Percentiles rank a stretch among this genome's conserved stretches.
These are phyloP conservation scores for Pestalotiopsis fici DNA, from an alignment of 2,329 filamentous ascomycete genomes.

Conservation along the genomic window DNA sequence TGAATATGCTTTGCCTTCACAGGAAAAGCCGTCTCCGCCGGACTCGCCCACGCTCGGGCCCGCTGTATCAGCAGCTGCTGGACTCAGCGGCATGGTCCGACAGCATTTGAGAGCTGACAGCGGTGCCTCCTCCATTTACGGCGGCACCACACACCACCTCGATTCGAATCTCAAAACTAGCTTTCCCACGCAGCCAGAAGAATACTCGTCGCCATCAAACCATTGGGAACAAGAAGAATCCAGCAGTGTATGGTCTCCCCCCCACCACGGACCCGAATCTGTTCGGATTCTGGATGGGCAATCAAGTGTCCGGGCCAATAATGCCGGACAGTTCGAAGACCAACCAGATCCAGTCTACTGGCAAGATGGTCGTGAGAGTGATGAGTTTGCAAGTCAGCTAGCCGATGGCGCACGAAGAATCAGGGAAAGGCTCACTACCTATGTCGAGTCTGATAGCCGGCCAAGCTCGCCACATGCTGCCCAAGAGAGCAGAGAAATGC, in stretches of 20 bases:
- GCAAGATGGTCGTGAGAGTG: slow-evolving; percentile 35
- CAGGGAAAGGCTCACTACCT: slow-evolving; percentile 71
- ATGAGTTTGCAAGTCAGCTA: slow-evolving; percentile 74
- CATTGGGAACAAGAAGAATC: slow-evolving; percentile 44
- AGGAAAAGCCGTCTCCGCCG: slow-evolving; percentile 31
- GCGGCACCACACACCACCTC: slow-evolving; percentile 40
- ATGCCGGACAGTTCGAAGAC: background rate
- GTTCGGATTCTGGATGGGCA: background rate
- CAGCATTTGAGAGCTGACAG: slow-evolving; percentile 84
- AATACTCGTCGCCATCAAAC: slow-evolving; percentile 36
- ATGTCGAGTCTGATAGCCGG: slow-evolving; percentile 62
- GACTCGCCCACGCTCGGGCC: slow-evolving; percentile 84
- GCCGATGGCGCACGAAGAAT: slow-evolving; percentile 71
- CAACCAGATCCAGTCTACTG: background rate
- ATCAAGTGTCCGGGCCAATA: background rate
- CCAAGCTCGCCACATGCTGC: slow-evolving; percentile 41
- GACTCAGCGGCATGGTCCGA: slow-evolving; percentile 78
- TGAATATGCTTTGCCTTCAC: slow-evolving; percentile 16
- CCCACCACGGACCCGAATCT: background rate
- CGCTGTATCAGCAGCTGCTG: slow-evolving; percentile 41
- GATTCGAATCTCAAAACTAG: slow-evolving; percentile 37
- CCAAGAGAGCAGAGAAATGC: slow-evolving; percentile 29
- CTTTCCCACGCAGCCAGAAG: slow-evolving; percentile 35
- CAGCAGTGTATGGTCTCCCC: slow-evolving; percentile 22
- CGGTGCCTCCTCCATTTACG: slow-evolving; percentile 78